Conservation (phyloP, 345 rosid genomes). For the Pseudoturritis turrita region DNA sequence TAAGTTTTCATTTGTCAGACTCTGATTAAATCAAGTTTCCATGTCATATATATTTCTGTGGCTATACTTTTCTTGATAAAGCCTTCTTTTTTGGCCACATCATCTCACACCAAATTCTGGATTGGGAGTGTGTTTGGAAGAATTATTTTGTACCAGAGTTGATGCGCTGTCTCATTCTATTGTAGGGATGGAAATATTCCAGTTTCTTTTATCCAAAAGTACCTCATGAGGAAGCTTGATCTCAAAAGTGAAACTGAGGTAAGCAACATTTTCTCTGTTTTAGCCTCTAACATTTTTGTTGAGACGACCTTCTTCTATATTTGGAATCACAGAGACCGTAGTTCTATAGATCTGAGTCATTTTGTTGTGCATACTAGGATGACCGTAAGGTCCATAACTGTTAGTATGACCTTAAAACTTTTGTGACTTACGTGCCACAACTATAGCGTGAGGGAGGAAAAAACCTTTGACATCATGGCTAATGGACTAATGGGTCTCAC, state of each 20-base stretch:
- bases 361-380: not conserved
- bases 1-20: not conserved
- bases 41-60: not conserved
- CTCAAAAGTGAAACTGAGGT: constrained; percentile 81
- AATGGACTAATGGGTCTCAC: not conserved
- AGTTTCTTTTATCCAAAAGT: constrained; percentile 79
- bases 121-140: constrained; percentile 2
- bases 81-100: not conserved
- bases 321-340: not conserved
- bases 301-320: no score
- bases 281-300: not conserved
- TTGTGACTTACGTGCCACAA: not conserved
- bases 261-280: constrained; percentile 20
- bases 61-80: not conserved
- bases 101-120: not conserved
- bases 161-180: constrained; percentile 1
- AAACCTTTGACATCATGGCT: not conserved
- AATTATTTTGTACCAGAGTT: constrained; percentile 1
- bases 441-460: constrained; percentile 39
- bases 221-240: constrained; percentile 77
- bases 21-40: not conserved
- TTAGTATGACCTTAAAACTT: not conserved
- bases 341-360: not conserved
- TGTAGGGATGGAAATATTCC: constrained; percentile 85
- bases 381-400: not conserved